Evolutionary conservation across 2,329 filamentous ascomycete genomes (phyloP), one percentile per base, ranked within the genome.

Genomic region (Stagonosporopsis chrysanthemi): DNA sequence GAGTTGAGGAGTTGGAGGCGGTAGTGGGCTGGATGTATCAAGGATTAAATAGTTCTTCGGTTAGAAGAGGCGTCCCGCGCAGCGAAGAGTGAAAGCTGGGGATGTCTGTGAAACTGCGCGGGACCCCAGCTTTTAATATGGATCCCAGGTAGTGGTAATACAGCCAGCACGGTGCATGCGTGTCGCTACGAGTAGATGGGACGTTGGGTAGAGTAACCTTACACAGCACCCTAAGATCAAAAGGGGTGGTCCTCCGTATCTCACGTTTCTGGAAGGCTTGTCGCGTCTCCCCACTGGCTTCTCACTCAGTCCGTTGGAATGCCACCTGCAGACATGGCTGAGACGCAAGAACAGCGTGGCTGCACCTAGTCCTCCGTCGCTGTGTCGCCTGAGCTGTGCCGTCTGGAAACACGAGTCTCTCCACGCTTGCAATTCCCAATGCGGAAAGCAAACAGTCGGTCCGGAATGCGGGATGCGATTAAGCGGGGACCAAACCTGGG

Each of bases 131-230:
- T 66, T 73, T 73, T 75, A 75, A 71, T 67, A 68, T 68, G 48
- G 43, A 56, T 52, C 58, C 60, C 62, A 47, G 61, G 64, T 44
- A 61, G 60, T 61, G 48, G 69, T 72, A 69, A 69, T 72, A 70
- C 69, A 65, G 65, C 67, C 71, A 40, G 66, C 66, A 62, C 56
- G 60, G 68, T 61, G 59, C 61, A 54, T 44, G 45, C 52, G 54
- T 62, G 64, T 73, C 67, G 70, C 68, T 71, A 67, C 61, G 62
- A 64, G 61, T 33, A 41, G 60, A 70, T 68, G 62, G 19, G 19
- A 19, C 19, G 19, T 19, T 19, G 19, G 68, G 63, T 66, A 73
- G 65, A 67, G 72, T 74, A 71, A 68, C 72, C 73, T 74, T 72
- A 56, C 57, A 58, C 61, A 44, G 45, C 39, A 56, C 56, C 12